Conservation (phyloP, 768 basidiomycete species). For the Scleroderma citrinum region DNA sequence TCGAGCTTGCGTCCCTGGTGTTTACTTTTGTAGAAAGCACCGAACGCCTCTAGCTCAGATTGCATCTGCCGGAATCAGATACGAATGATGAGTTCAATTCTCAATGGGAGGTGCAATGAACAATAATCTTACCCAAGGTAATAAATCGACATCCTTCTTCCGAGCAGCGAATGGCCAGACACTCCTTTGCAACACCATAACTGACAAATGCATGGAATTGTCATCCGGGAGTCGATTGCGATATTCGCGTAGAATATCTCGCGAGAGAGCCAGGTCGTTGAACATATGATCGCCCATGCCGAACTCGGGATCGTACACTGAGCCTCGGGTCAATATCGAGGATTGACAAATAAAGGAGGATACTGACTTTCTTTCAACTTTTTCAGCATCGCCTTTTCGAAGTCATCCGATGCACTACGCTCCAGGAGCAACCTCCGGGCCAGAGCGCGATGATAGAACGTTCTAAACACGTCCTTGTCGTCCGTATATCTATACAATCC, state of each 20-base stretch:
- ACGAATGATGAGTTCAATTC: conserved; percentile 4
- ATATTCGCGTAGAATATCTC: conserved; percentile 67
- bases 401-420: conserved; percentile 80
- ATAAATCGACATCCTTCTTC: conserved; percentile 46
- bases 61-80: conserved; percentile 53
- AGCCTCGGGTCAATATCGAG: conserved; percentile 12
- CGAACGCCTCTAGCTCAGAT: conserved; percentile 55
- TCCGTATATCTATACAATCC: conserved; percentile 81
- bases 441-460: conserved; percentile 83
- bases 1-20: conserved; percentile 72
- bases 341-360: neutral
- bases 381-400: conserved; percentile 78
- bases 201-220: conserved; percentile 46
- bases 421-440: conserved; percentile 85
- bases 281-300: conserved; percentile 95
- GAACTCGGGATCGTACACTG: conserved; percentile 95
- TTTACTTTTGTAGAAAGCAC: conserved; percentile 67
- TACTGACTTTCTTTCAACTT: conserved; percentile 76
- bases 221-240: conserved; percentile 38
- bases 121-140: conserved; percentile 39
- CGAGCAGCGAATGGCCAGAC: conserved; percentile 77
- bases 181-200: conserved; percentile 82
- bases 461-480: conserved; percentile 91
- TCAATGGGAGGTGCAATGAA: neutral
- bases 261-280: conserved; percentile 75